Percentiles rank a stretch among this genome's conserved stretches.
These are phyloP conservation scores for Spizellomyces punctatus DNA, from an alignment of 192 early-diverging fungal species.

Conservation along the genomic window DNA sequence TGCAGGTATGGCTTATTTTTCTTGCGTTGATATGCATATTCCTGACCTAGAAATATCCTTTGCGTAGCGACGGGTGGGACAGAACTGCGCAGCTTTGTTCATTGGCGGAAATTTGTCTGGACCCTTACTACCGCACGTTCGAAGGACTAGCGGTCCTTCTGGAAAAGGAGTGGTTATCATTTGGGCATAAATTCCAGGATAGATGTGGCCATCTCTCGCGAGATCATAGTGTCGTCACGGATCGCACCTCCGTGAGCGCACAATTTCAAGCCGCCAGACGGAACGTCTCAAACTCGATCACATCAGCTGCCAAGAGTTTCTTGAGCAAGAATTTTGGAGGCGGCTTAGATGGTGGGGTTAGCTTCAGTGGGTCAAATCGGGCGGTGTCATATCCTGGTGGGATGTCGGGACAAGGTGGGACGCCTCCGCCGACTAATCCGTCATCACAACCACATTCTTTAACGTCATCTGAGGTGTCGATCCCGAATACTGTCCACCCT, in stretches of 20 bases:
- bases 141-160: slow-evolving; percentile 86
- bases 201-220: slow-evolving; percentile 88
- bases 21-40: neutral
- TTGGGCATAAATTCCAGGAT: slow-evolving; percentile 95
- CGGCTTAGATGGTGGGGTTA: slow-evolving; percentile 5
- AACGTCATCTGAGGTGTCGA: slow-evolving; percentile 18
- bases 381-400: slow-evolving; percentile 9
- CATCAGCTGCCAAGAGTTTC: slow-evolving; percentile 41
- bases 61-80: slow-evolving; percentile 94
- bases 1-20: slow-evolving; percentile 59
- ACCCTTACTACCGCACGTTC: slow-evolving; percentile 96
- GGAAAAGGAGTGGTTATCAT: slow-evolving; percentile 98
- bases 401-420: neutral
- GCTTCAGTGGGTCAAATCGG: neutral
- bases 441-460: neutral
- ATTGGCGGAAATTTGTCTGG: slow-evolving; percentile 86
- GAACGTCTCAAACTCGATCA: slow-evolving; percentile 42
- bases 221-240: slow-evolving; percentile 65
- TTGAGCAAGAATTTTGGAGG: slow-evolving; percentile 27
- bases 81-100: slow-evolving; percentile 93
- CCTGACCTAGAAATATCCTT: no score
- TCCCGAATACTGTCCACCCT: slow-evolving; percentile 46
- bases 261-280: slow-evolving; percentile 48
- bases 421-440: neutral
- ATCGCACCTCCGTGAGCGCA: slow-evolving; percentile 35